Base-by-base conservation (phyloP, 306 rosid species). In the Prunus mira region DNA sequence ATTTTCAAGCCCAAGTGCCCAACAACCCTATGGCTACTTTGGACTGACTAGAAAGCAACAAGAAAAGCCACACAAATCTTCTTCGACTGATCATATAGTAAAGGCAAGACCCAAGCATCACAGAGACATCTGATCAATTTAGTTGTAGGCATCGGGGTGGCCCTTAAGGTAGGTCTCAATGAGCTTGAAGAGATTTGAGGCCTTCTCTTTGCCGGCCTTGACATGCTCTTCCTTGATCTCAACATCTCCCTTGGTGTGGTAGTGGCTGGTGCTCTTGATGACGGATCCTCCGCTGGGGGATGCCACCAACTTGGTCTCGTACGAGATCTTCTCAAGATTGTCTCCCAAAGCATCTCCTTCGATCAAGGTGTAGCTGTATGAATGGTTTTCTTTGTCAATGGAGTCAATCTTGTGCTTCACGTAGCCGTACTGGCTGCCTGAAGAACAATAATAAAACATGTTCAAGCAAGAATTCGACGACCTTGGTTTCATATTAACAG, bases 291-390 rank as follows among this genome's bases (percentile, higher is more conserved):
- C 90, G n/a, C 74, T 83, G 0, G 83, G 67, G 12, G 68, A n/a
- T 30, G 74, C 55, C 49, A 78, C 79, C 2, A 90, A 2, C 75
- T 86, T 88, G 76, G 75, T 81, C 67, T 82, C 91, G 25, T 81
- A 76, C 0, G 25, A 30, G 7, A 90, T 81, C 57, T 88, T 83
- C 83, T 88, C 93, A 0, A 86, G 19, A 12, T 12, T 46, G 12
- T 83, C 93, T 0, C 78, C 2, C 46, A 90, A 28, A 11, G 63
- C 76, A 61, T 79, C 88, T 0, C 93, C 93, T 65, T 88, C 96
- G 17, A 83, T 65, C 69, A 90, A 12, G 24, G 76, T 85, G 76
- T 83, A 83, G 69, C 55, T 62, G 76, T 76, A 88, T 19, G 28
- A 19, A 9, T 65, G 63, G 50, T 82, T 85, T 13, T 13, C 85